Conservation (phyloP, 2,329 filamentous ascomycete species). For the Cordyceps fumosorosea region DNA sequence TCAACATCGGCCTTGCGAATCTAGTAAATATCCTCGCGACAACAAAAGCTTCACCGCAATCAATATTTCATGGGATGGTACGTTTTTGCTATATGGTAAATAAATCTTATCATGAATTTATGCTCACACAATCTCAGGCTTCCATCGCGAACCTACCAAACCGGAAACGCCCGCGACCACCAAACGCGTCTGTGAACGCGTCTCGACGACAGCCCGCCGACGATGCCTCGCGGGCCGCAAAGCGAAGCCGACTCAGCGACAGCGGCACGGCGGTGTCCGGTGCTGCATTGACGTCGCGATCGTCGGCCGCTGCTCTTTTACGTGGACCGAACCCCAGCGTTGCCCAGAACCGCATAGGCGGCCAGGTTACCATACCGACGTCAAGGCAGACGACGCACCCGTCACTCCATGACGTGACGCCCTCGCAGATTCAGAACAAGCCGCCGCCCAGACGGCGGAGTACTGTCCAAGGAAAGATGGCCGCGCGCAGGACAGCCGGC, state of each 20-base stretch:
- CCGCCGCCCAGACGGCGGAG: conserved; percentile 1
- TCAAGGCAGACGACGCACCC: not conserved
- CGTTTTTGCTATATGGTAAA: not conserved
- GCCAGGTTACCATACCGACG: not conserved
- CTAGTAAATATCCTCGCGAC: not conserved
- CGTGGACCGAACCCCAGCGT: conserved; percentile 11
- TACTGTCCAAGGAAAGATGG: not conserved
- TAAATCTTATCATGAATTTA: not conserved
- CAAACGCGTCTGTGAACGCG: conserved; percentile 32
- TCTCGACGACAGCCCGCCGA: conserved; percentile 22
- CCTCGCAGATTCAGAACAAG: conserved; percentile 9
- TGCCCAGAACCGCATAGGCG: conserved; percentile 6
- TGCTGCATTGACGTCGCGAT: not conserved
- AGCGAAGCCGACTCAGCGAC: conserved; percentile 14
- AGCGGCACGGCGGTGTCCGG: not conserved
- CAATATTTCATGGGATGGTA: not conserved
- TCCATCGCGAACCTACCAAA: conserved; percentile 26
- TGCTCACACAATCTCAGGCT: conserved; percentile 16
- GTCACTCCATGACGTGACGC: conserved; percentile 5
- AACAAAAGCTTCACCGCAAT: not conserved
- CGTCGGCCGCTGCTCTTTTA: conserved; percentile 1
- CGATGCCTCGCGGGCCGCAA: conserved; percentile 15
- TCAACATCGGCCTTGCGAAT: no score
- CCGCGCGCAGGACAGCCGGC: conserved; percentile 16
- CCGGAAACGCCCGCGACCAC: conserved; percentile 37